A percentile compares a stretch with the other conserved stretches of the same genome.
These are phyloP conservation scores for Fraxinus latifolia DNA, from an alignment of 305 asterid species.

Conservation along the genomic window DNA sequence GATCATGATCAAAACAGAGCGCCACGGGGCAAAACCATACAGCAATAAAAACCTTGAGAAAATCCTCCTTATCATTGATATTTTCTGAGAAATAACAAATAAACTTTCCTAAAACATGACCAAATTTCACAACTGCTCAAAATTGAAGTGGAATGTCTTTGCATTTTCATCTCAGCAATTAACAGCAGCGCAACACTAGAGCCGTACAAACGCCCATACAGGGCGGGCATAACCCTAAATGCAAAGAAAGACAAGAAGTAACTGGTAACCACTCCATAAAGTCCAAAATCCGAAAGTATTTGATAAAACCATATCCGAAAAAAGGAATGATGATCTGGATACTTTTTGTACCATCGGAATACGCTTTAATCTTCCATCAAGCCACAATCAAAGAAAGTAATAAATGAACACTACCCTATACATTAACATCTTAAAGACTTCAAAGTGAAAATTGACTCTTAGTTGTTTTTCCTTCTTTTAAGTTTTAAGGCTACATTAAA, in stretches of 20 bases:
- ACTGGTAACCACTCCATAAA: not conserved
- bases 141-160: not conserved
- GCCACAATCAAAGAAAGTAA: slow-evolving; percentile 10
- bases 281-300: not conserved
- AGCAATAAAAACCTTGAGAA: not conserved
- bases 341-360: not conserved
- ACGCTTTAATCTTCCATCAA: not conserved
- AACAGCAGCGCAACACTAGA: not conserved
- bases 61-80: not conserved
- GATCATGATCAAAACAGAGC: not conserved
- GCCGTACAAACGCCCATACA: not conserved
- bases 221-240: slow-evolving; percentile 1
- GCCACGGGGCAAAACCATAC: not conserved
- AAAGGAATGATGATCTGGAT: not conserved
- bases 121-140: not conserved
- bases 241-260: not conserved
- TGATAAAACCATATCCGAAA: not conserved
- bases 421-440: not conserved
- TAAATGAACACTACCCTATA: not conserved
- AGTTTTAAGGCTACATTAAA: not conserved
- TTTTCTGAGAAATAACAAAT: not conserved
- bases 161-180: not conserved
- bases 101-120: not conserved
- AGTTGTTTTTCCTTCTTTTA: not conserved
- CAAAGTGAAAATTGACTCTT: not conserved